Conservation (phyloP, 2,329 filamentous ascomycete genomes). For the Neopestalotiopsis sp. region DNA sequence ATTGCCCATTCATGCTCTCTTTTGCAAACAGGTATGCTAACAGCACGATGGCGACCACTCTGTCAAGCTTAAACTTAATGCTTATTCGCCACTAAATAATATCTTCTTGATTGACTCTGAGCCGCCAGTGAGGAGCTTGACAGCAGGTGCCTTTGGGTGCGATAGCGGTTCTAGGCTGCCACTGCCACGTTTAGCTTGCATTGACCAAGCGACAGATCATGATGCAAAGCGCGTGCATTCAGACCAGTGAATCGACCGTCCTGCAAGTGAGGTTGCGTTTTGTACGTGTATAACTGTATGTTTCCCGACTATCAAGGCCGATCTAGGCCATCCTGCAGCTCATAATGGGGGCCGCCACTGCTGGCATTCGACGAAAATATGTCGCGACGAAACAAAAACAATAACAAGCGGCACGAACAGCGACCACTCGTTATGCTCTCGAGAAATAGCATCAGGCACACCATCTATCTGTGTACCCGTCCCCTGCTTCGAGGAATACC, state of each 20-base stretch:
- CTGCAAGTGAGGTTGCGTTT: background rate
- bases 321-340: background rate
- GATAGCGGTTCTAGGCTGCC: background rate
- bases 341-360: background rate
- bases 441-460: too few relatives aligned
- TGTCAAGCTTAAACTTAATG: background rate
- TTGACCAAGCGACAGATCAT: background rate
- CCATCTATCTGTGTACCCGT: too few relatives aligned
- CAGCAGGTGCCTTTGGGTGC: background rate
- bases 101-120: background rate
- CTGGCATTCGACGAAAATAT: background rate
- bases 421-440: too few relatives aligned
- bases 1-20: background rate
- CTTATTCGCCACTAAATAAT: background rate
- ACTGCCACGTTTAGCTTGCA: background rate
- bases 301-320: background rate
- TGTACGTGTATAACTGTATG: background rate
- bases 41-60: background rate
- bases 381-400: too few relatives aligned
- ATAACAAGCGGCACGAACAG: too few relatives aligned
- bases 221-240: background rate
- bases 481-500: too few relatives aligned
- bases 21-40: background rate
- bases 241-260: background rate
- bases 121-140: background rate